A percentile compares a stretch with the other conserved stretches of the same genome.
These are phyloP conservation scores for Pyrenophora tritici-repentis DNA, from an alignment of 2,329 filamentous ascomycete genomes.

Conservation along the genomic window DNA sequence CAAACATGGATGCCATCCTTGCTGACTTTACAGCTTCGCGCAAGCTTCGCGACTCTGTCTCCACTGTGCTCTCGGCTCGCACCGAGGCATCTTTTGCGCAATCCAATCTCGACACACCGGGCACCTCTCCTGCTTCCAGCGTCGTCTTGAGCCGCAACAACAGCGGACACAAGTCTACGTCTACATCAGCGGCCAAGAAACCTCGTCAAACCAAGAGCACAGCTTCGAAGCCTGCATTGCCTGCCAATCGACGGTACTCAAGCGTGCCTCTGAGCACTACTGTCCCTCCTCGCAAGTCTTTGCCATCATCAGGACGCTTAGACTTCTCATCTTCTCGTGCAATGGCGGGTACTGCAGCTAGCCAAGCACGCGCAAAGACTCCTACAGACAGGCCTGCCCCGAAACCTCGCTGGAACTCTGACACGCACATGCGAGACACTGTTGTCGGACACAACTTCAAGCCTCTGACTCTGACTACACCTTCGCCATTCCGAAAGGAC, in stretches of 20 bases:
- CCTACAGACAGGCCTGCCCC: slow-evolving; percentile 33
- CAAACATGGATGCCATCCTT: slow-evolving; percentile 73
- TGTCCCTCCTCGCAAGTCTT: slow-evolving; percentile 30
- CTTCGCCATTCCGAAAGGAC: slow-evolving; percentile 40
- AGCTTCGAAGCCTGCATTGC: slow-evolving; percentile 48
- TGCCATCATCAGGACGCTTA: slow-evolving; percentile 18
- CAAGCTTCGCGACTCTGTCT: slow-evolving; percentile 88
- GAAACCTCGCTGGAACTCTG: slow-evolving; percentile 49
- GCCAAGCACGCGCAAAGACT: slow-evolving; percentile 28
- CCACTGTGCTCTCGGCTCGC: slow-evolving; percentile 74
- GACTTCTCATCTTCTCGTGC: slow-evolving; percentile 32
- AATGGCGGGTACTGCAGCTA: slow-evolving; percentile 33
- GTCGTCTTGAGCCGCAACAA: slow-evolving; percentile 61
- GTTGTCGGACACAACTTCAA: slow-evolving; percentile 48
- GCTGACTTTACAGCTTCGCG: slow-evolving; percentile 72
- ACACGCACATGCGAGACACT: slow-evolving; percentile 46
- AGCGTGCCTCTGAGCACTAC: slow-evolving; percentile 49
- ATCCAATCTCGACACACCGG: slow-evolving; percentile 67
- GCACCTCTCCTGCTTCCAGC: slow-evolving; percentile 69
- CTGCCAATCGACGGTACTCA: slow-evolving; percentile 54
- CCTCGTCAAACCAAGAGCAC: slow-evolving; percentile 55
- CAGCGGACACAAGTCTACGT: slow-evolving; percentile 51
- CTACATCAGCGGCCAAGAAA: slow-evolving; percentile 54
- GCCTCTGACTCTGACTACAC: slow-evolving; percentile 41
- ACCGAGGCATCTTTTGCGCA: slow-evolving; percentile 74